Conservation (phyloP, 176 grass and related monocot species). For the Musa acuminata region DNA sequence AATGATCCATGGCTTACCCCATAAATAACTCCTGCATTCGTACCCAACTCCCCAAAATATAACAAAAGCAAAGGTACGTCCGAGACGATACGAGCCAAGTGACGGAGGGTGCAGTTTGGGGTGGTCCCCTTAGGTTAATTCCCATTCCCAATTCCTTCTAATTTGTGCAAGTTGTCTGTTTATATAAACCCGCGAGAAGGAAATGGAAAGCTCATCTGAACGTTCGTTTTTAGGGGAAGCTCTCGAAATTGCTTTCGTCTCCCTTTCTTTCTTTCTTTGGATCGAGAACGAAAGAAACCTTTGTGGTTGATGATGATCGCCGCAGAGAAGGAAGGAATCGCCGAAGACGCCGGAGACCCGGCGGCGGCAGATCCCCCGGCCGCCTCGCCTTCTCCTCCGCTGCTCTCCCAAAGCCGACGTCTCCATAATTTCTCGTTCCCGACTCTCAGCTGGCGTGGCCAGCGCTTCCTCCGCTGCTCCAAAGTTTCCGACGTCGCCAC, state of each 20-base stretch:
- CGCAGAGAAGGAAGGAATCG: not conserved
- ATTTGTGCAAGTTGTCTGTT: no score
- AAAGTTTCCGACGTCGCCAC: not conserved
- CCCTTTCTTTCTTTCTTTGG: not conserved
- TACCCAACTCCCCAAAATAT: no score
- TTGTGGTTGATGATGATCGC: not conserved
- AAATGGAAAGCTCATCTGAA: slow-evolving; percentile 10
- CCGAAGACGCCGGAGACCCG: not conserved
- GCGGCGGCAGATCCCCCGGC: not conserved
- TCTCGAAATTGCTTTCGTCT: no score
- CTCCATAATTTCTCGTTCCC: slow-evolving; percentile 18
- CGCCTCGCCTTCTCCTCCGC: not conserved
- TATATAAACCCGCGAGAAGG: slow-evolving; percentile 1
- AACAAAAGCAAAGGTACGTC: no score
- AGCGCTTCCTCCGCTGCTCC: slow-evolving; percentile 11
- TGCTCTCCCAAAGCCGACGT: not conserved
- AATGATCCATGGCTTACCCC: no score
- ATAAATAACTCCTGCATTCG: no score
- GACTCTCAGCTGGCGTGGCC: slow-evolving; percentile 8
- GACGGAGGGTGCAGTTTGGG: no score
- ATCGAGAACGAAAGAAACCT: not conserved
- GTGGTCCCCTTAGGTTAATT: no score
- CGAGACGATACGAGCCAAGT: no score
- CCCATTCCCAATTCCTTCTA: no score
- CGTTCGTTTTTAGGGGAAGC: not conserved